phyloP scores from a whole-genome alignment of 345 rosid genomes.

The Mallotus nudiflorus region DNA sequence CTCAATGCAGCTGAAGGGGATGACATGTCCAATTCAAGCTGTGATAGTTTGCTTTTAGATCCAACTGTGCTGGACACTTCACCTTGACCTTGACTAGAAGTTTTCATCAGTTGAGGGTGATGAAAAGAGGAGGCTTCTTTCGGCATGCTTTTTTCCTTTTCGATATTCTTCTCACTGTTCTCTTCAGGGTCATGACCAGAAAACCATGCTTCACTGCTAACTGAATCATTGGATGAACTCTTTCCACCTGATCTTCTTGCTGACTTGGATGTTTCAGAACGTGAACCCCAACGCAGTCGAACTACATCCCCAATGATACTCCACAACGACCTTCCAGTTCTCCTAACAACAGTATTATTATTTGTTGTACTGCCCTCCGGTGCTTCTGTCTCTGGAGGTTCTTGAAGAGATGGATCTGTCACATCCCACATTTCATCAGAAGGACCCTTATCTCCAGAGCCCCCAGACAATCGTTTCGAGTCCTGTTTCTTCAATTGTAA shows the following conservation, averaged over 20 bases:
- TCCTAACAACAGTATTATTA: slow-evolving; percentile 46
- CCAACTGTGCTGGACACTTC: slow-evolving; percentile 32
- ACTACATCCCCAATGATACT: slow-evolving; percentile 61
- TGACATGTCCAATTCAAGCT: slow-evolving; percentile 35
- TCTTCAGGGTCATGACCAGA: slow-evolving; percentile 82
- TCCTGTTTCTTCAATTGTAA: slow-evolving; percentile 38
- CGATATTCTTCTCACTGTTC: slow-evolving; percentile 49
- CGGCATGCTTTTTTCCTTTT: slow-evolving; percentile 37
- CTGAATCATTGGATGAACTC: slow-evolving; percentile 64
- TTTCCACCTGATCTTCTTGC: slow-evolving; percentile 50
- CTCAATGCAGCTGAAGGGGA: slow-evolving; percentile 37
- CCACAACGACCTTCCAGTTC: slow-evolving; percentile 80
- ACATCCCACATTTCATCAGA: slow-evolving; percentile 90
- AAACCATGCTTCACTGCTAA: slow-evolving; percentile 69
- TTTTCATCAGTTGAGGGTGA: slow-evolving; percentile 36
- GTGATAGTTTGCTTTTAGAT: slow-evolving; percentile 33
- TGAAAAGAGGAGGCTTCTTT: slow-evolving; percentile 41
- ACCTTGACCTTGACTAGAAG: slow-evolving; percentile 37
- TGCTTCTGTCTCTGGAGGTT: slow-evolving; percentile 43
- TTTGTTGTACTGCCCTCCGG: slow-evolving; percentile 36
- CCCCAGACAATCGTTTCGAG: slow-evolving; percentile 43
- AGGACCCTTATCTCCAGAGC: slow-evolving; percentile 72
- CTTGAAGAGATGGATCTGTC: slow-evolving; percentile 50
- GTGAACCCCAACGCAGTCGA: slow-evolving; percentile 71
- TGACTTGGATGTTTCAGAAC: slow-evolving; percentile 52